Base-by-base conservation (phyloP, 305 asterid species). In the Monarda citriodora region DNA sequence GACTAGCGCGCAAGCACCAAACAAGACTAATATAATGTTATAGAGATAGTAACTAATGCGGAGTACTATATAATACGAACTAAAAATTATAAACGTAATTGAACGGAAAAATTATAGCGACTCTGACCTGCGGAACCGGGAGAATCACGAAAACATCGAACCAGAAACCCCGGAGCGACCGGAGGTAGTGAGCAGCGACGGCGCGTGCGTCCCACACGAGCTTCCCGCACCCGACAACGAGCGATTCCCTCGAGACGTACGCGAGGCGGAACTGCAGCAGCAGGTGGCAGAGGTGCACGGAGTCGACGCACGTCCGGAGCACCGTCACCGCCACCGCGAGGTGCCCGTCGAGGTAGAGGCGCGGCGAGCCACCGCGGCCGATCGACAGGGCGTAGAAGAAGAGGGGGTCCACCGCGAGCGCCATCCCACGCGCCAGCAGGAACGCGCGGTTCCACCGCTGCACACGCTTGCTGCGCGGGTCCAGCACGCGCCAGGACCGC, bases 121-220 rank as follows among this genome's bases (percentile, higher is more conserved):
- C 16, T 46, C 52, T 53, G 31, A 93, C 99, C 99, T 93, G 99
- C 7, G 97, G 99, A 15, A 90, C 78, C 0, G 99, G 99, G 8
- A 93, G 96, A 61, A 93, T 86, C 8, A 93, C 97, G 73, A 90
- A 90, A 53, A 79, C 83, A 31, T 93, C 99, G 67, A 89, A 84
- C 99, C 99, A 93, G 67, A 93, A 93, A 5, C 97, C 97, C 56
- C 75, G 75, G 1, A 83, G 22, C 7, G 99, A 93, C 11, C 92
- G 70, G 23, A 87, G 37, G 58, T 93, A 93, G 36, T 86, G 96
- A 12, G 73, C 76, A 0, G 97, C 94, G 49, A 93, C 66, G 48
- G 92, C 90, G 58, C 89, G 96, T 63, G 92, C 58, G 62, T 93
- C 95, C 99, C 99, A 93, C 65, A 93, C 99, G 31, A 93, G 96